Evolutionary conservation across 148 eudicot genomes (phyloP).

Genomic region (Fagopyrum esculentum): DNA sequence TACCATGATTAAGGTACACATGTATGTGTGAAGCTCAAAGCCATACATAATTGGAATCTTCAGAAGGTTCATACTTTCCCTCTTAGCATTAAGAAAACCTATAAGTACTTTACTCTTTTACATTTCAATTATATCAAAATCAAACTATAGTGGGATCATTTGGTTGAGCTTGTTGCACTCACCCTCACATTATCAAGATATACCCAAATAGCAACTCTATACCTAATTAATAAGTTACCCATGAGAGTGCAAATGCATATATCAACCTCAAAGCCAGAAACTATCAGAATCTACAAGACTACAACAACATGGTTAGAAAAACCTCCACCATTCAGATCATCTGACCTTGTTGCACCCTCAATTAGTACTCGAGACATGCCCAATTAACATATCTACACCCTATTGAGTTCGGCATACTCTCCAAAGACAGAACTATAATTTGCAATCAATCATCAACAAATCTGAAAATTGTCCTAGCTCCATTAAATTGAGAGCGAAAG

Average conservation of each 20-base stretch:
- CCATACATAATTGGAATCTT: neutral
- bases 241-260: too few relatives aligned
- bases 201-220: neutral
- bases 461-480: neutral
- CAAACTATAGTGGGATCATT: neutral
- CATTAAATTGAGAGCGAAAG: neutral
- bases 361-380: neutral
- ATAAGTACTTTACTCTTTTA: neutral
- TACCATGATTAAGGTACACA: neutral
- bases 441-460: conserved; percentile 3
- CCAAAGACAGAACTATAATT: neutral
- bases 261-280: too few relatives aligned
- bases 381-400: neutral
- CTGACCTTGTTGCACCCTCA: neutral
- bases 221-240: neutral
- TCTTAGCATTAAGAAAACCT: neutral
- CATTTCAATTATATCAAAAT: neutral
- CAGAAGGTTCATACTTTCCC: neutral
- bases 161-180: neutral
- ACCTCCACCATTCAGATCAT: too few relatives aligned
- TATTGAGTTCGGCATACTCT: neutral
- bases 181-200: neutral
- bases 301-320: too few relatives aligned
- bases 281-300: too few relatives aligned
- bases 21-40: neutral